Evolutionary conservation across 768 basidiomycete genomes (phyloP).

Genomic region (Russula sp.): DNA sequence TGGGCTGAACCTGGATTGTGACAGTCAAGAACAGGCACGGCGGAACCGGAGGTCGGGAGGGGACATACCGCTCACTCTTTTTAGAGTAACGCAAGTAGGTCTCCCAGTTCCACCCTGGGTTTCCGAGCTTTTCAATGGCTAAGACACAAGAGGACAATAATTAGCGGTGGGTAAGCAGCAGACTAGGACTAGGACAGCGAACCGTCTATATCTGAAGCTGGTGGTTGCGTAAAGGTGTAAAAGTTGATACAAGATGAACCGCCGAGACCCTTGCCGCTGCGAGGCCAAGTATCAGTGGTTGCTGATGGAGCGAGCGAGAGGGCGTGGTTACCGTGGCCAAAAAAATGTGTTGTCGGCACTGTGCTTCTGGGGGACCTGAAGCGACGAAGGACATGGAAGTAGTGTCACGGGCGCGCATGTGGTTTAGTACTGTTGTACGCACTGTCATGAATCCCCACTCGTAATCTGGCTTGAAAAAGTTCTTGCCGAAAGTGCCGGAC

Average conservation of each 20-base stretch:
- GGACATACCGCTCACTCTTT: constrained; percentile 16
- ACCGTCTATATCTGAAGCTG: constrained; percentile 23
- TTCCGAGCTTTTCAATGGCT: constrained; percentile 24
- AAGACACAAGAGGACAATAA: not conserved
- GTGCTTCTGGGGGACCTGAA: constrained; percentile 20
- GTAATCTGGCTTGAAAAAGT: constrained; percentile 18
- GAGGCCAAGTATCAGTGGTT: not conserved
- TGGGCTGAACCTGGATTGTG: not conserved
- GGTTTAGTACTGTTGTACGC: not conserved
- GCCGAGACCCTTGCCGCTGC: constrained; percentile 22
- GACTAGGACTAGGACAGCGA: not conserved
- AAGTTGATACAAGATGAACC: constrained; percentile 22
- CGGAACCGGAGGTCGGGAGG: too few species aligned
- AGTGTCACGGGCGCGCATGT: not conserved
- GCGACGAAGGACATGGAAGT: too few species aligned
- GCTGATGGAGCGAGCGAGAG: not conserved
- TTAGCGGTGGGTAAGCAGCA: too few species aligned
- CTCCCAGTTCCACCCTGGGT: constrained; percentile 28
- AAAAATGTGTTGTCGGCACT: constrained; percentile 1
- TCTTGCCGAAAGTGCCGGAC: constrained; percentile 16
- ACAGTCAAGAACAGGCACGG: not conserved
- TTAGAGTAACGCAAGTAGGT: constrained; percentile 20
- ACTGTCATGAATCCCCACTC: constrained; percentile 23
- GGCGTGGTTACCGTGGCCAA: constrained; percentile 15
- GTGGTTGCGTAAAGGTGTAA: constrained; percentile 21